Conservation (phyloP, 2,329 filamentous ascomycete species). For the Cercospora zeae-maydis region DNA sequence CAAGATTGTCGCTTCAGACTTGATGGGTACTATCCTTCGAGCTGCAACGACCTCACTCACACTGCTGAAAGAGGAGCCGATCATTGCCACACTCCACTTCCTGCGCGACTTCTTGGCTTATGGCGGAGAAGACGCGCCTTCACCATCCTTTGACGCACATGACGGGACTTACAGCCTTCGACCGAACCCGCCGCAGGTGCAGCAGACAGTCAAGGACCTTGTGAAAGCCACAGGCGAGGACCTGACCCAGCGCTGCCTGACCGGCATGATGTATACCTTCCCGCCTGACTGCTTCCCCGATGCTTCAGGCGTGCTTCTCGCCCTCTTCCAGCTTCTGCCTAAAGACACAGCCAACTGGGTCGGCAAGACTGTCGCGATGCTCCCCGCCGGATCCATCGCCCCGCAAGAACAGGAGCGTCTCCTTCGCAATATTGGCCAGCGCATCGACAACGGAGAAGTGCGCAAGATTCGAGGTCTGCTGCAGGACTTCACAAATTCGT, state of each 20-base stretch:
- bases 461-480: conserved; percentile 79
- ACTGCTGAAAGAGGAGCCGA: conserved; percentile 84
- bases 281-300: conserved; percentile 93
- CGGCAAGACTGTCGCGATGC: conserved; percentile 73
- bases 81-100: conserved; percentile 90
- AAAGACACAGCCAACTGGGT: conserved; percentile 78
- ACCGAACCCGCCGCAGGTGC: conserved; percentile 65
- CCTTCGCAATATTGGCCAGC: conserved; percentile 72
- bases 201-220: conserved; percentile 68
- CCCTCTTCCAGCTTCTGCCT: conserved; percentile 82
- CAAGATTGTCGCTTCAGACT: conserved; percentile 71
- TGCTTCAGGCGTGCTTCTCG: conserved; percentile 85
- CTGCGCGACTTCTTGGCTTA: conserved; percentile 88
- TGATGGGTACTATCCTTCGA: conserved; percentile 79
- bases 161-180: conserved; percentile 43
- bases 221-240: conserved; percentile 65
- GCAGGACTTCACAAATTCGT: conserved; percentile 95
- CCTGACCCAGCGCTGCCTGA: conserved; percentile 83
- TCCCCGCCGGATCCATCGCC: conserved; percentile 78
- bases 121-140: conserved; percentile 66
- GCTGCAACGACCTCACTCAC: conserved; percentile 83
- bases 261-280: conserved; percentile 99
- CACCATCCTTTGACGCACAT: conserved; percentile 58
- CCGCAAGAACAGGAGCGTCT: conserved; percentile 76
- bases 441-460: conserved; percentile 64